Evolutionary conservation across 257 asterid species (phyloP).

Genomic region (Mitragyna speciosa): DNA sequence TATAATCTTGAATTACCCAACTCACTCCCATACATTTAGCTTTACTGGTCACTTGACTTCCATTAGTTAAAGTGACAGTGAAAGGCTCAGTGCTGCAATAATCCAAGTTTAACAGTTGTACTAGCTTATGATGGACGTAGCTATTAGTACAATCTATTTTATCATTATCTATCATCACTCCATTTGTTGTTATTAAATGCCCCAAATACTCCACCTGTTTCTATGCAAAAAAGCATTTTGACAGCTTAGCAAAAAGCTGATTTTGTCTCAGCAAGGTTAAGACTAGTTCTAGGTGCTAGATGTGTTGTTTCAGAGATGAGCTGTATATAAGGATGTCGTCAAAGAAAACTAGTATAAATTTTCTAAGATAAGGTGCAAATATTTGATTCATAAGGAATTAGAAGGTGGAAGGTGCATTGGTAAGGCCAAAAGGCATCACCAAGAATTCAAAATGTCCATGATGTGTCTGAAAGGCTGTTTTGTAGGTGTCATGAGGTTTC

Average conservation of each 20-base stretch:
- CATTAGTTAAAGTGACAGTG: no score
- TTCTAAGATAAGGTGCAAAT: neutral
- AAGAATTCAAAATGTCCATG: neutral
- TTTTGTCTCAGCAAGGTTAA: neutral
- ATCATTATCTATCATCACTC: neutral
- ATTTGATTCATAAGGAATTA: neutral
- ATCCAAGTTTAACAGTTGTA: no score
- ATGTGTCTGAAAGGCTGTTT: neutral
- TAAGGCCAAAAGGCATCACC: neutral
- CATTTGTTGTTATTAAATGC: neutral
- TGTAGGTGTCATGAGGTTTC: no score
- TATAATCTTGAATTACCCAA: no score
- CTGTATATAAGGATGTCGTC: neutral
- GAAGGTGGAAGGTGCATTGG: neutral
- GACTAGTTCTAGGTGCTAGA: rapidly evolving
- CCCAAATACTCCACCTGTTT: neutral
- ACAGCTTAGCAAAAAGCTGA: neutral
- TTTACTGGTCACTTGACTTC: no score
- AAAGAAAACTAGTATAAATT: neutral
- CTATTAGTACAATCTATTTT: neutral
- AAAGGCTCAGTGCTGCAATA: no score
- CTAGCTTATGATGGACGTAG: no score
- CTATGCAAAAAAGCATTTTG: neutral
- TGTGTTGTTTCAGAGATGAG: neutral
- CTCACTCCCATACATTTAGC: no score